Percentiles rank a stretch among this genome's conserved stretches.
Evolutionary conservation across 208 protist species (phyloP).

Genomic region (Acanthamoeba sp.): DNA sequence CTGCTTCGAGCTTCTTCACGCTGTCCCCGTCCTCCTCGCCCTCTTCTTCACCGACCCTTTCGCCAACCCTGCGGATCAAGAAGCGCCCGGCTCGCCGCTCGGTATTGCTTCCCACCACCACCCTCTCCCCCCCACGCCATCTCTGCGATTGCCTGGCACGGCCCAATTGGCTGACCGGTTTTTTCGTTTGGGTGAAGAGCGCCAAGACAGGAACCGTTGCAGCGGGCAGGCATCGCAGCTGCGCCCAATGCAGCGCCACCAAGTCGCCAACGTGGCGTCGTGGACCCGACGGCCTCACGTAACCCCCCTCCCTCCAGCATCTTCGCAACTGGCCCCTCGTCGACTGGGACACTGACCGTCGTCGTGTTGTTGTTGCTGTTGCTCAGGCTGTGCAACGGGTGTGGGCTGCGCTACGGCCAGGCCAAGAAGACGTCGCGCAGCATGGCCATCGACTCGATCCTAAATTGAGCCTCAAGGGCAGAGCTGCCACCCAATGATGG

Average conservation of each 20-base stretch:
- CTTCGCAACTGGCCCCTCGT: not conserved
- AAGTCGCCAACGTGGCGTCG: conserved; percentile 35
- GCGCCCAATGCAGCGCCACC: not conserved
- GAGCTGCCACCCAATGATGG: no score
- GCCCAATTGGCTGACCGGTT: not conserved
- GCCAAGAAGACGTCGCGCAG: not conserved
- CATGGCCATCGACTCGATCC: not conserved
- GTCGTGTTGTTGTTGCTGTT: not conserved
- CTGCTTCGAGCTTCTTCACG: no score
- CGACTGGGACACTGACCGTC: not conserved
- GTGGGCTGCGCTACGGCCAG: conserved; percentile 27
- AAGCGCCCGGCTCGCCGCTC: not conserved
- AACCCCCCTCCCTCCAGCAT: not conserved
- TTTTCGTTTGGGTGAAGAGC: no score
- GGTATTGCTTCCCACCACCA: not conserved
- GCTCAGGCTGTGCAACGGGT: conserved; percentile 24
- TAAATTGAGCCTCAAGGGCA: not conserved
- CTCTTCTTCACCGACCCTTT: not conserved
- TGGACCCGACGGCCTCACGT: not conserved
- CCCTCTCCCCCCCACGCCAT: no score
- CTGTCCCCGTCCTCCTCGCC: not conserved
- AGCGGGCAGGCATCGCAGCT: not conserved
- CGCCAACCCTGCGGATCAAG: not conserved
- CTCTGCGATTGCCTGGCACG: no score
- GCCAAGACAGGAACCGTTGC: not conserved